Base-by-base conservation (phyloP, 345 rosid species). In the Populus euphratica region DNA sequence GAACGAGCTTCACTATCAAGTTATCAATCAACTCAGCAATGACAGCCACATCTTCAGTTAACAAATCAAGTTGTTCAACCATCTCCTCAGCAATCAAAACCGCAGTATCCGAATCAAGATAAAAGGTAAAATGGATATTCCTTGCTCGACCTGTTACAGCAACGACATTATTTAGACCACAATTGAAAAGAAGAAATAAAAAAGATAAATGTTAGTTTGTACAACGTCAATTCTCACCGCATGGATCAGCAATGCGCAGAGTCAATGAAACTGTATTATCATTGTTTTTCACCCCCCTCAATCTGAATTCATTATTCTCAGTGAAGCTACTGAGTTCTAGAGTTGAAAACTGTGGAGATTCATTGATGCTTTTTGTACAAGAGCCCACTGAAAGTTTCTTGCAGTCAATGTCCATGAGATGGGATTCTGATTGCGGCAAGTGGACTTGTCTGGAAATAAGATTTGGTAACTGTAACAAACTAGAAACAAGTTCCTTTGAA, bases 61-160 rank as follows among this genome's bases (percentile, higher is more conserved):
- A 83, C 73, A 95, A 86, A 82, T 86, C 88, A 65, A 95, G 86
- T 72, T 93, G 87, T 82, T 93, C 97, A 77, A 87, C 94, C 99
- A 95, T 95, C 88, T 95, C 98, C 85, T 83, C 86, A 31, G 94
- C 88, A 2, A 95, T 87, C 38, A 94, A 90, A 62, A 78, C 74
- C 35, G 91, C 86, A 16, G 99, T 95, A 79, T 95, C 99, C 8
- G 91, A 86, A 69, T 90, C 83, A 36, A 91, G 88, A 76, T 81
- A 92, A 85, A 91, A 95, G 16, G 81, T 67, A 79, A 95, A 95
- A 81, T 92, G 90, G 71, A 95, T 86, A 71, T 91, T 90, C 70
- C 86, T 89, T 67, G 82, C 90, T 27, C 88, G 91, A 67, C 93
- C 98, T 93, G 88, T 49, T 9, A 38, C 36, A 47, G 17, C 13